A percentile compares a stretch with the other conserved stretches of the same genome.
Conservation (phyloP, 2,329 filamentous ascomycete species). For the Emmonsiellopsis sp. region DNA sequence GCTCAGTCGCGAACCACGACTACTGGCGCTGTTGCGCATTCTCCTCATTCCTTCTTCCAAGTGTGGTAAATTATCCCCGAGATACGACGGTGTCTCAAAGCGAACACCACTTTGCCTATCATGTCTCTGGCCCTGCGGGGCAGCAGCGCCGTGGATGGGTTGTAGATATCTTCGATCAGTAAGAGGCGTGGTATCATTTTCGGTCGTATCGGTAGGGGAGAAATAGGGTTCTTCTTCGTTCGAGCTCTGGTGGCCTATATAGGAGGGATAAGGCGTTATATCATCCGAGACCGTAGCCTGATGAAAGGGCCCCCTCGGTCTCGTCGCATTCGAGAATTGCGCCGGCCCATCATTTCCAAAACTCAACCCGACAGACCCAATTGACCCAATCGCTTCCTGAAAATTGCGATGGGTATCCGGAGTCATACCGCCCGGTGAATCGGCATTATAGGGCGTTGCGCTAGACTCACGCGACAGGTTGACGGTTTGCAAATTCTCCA, state of each 20-base stretch:
- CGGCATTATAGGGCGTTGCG: constrained; percentile 3
- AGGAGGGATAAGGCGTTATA: constrained; percentile 4
- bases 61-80: constrained; percentile 53
- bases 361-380: constrained; percentile 33
- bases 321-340: constrained; percentile 7
- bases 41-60: constrained; percentile 51
- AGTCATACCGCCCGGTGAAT: background rate
- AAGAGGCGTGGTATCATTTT: constrained; percentile 52
- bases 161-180: constrained; percentile 49
- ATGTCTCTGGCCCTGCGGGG: constrained; percentile 34
- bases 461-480: constrained; percentile 16
- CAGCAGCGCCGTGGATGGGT: constrained; percentile 45
- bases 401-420: constrained; percentile 30
- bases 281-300: constrained; percentile 1
- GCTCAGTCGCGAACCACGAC: constrained; percentile 10
- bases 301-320: background rate
- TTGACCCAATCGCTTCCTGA: constrained; percentile 33
- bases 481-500: constrained; percentile 10
- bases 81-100: constrained; percentile 38
- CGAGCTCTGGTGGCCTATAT: constrained; percentile 15
- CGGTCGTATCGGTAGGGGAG: constrained; percentile 41
- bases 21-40: constrained; percentile 47
- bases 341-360: constrained; percentile 22
- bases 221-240: constrained; percentile 47
- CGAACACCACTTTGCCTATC: constrained; percentile 46